Evolutionary conservation across 495 filamentous ascomycete genomes (phyloP), one percentile per base, ranked within the genome.

Genomic region (Xylaria longipes): DNA sequence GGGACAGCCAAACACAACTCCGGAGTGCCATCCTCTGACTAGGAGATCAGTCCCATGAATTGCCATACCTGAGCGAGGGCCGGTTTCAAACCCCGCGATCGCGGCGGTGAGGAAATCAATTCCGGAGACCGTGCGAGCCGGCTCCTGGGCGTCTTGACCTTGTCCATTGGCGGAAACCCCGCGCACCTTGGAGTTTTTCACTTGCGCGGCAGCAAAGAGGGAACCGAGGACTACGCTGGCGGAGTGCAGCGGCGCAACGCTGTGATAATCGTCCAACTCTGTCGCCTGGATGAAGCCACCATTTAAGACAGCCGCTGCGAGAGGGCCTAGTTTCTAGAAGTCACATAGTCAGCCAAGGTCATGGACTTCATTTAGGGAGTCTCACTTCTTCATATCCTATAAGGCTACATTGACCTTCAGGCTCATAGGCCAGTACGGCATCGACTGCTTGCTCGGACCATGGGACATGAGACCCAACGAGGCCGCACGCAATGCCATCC

Each of bases 251-350:
- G 79, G 84, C 9, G 84, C 81, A 31, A 71, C 69, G 20, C 63
- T 66, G 65, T 85, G 84, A 69, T 75, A 85, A 67, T 85, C 83
- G 65, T 85, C 84, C 17, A 86, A 69, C 71, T 84, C 83, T 31
- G 82, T 79, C 22, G 72, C 77, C 70, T 85, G 84, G 50, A 84
- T 82, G 71, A 81, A 84, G 5, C 82, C 74, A 25, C 81, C 76
- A 68, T 85, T 85, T 7, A 84, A 46, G 5, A 85, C 72, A 4
- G 82, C 80, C 3, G 83, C 83, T n/a, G 80, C 67, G 15, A 83
- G 71, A 20, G 80, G 77, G 7, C 64, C 72, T 12, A 64, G 17
- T 65, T 52, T 76, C 64, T 66, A 50, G 27, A 22, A 35, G 27
- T 20, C 14, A 48, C 43, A 15, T 67, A 25, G 58, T 62, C 15